These are phyloP conservation scores for Protomyces macrosporus DNA, from an alignment of 1,139 yeast genomes.

Conservation along the genomic window DNA sequence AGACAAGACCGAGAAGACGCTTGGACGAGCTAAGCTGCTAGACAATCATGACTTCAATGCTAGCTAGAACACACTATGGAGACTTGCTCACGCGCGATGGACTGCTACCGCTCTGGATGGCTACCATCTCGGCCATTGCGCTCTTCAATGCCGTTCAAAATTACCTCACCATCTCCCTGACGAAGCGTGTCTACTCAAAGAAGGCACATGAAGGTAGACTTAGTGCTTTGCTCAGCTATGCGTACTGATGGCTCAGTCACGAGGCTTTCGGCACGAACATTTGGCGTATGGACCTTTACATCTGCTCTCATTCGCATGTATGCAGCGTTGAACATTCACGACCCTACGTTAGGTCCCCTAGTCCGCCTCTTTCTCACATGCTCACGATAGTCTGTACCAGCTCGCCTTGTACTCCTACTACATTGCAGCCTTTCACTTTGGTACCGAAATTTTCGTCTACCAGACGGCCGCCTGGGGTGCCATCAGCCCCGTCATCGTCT, in stretches of 20 bases:
- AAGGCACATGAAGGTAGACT: slow-evolving; percentile 47
- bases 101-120: slow-evolving; percentile 62
- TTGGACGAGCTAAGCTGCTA: too few relatives aligned
- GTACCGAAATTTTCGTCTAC: slow-evolving; percentile 73
- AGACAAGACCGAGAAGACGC: too few relatives aligned
- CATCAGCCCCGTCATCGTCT: slow-evolving; percentile 73
- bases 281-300: slow-evolving; percentile 95
- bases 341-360: slow-evolving; percentile 45
- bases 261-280: slow-evolving; percentile 80
- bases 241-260: slow-evolving; percentile 45
- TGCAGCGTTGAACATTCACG: slow-evolving; percentile 71
- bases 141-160: slow-evolving; percentile 85
- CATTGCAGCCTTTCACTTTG: slow-evolving; percentile 80
- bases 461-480: slow-evolving; percentile 77
- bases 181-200: slow-evolving; percentile 71
- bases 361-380: neutral
- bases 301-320: slow-evolving; percentile 79
- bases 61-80: too few relatives aligned
- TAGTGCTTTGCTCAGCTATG: neutral
- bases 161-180: slow-evolving; percentile 68
- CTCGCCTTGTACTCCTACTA: slow-evolving; percentile 72
- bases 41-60: too few relatives aligned
- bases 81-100: slow-evolving; percentile 39
- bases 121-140: slow-evolving; percentile 74
- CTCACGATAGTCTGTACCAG: slow-evolving; percentile 50